phyloP scores from a whole-genome alignment of 1,284 basidiomycete species.

The Malassezia sp. region DNA sequence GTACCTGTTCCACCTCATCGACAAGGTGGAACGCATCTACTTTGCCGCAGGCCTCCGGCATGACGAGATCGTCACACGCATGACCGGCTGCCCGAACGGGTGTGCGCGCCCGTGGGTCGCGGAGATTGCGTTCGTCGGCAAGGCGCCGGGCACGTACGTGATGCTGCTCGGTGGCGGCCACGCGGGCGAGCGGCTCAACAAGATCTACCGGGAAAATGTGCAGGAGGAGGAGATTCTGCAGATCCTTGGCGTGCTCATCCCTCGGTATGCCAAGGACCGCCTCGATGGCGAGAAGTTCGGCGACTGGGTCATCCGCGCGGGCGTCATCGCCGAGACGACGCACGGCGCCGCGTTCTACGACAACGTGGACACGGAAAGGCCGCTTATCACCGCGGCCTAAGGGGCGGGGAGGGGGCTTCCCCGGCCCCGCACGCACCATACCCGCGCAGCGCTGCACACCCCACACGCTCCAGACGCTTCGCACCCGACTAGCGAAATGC shows the following conservation, averaged over 20 bases:
- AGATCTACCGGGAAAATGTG: constrained; percentile 79
- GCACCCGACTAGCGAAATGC: too few species aligned
- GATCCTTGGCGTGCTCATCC: constrained; percentile 83
- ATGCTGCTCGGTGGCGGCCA: constrained; percentile 96
- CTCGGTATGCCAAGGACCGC: constrained; percentile 77
- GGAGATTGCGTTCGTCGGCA: constrained; percentile 92
- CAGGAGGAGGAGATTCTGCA: constrained; percentile 85
- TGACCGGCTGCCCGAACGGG: constrained; percentile 53
- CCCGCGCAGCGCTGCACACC: too few species aligned
- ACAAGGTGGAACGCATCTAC: constrained; percentile 83
- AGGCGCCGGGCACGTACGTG: constrained; percentile 80
- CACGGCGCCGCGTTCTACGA: constrained; percentile 37
- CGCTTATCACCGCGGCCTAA: too few species aligned
- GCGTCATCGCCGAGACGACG: constrained; percentile 39
- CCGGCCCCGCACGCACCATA: too few species aligned
- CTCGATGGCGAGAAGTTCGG: constrained; percentile 85
- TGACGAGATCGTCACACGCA: constrained; percentile 91
- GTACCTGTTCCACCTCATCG: constrained; percentile 86
- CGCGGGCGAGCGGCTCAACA: constrained; percentile 82
- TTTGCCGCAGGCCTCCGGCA: constrained; percentile 83
- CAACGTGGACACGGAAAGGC: constrained; percentile 17
- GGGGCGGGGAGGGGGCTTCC: too few species aligned
- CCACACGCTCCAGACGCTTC: too few species aligned
- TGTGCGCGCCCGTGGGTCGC: constrained; percentile 68
- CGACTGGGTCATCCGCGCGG: constrained; percentile 67